Conservation (phyloP, 2,329 filamentous ascomycete species). For the Chaetomiaceae sp. region DNA sequence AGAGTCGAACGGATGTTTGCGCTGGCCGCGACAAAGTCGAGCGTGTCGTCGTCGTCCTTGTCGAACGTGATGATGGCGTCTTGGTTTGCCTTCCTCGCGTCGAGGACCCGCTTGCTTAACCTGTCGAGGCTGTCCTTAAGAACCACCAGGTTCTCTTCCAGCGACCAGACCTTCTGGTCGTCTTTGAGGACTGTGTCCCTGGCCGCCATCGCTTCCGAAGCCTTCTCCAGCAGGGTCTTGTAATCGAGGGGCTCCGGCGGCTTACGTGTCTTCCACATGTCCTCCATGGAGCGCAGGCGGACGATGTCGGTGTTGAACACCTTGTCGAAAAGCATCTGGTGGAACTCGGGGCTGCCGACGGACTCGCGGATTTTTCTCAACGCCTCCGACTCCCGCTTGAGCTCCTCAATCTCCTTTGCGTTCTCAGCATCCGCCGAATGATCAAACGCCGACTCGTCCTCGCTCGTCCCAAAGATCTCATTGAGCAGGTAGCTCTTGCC, state of each 20-base stretch:
- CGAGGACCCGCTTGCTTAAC: constrained; percentile 67
- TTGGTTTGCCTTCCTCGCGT: constrained; percentile 52
- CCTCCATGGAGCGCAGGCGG: constrained; percentile 78
- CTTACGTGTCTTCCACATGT: constrained; percentile 88
- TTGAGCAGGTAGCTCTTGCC: constrained; percentile 94
- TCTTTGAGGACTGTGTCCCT: constrained; percentile 55
- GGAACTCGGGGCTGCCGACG: constrained; percentile 73
- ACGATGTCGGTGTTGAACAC: constrained; percentile 84
- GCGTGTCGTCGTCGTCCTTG: constrained; percentile 91
- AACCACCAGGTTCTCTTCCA: constrained; percentile 77
- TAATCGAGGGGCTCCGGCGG: constrained; percentile 72
- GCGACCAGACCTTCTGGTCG: constrained; percentile 75
- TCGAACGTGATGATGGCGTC: constrained; percentile 78
- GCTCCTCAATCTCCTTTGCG: constrained; percentile 77
- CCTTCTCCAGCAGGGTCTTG: constrained; percentile 52
- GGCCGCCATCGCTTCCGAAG: constrained; percentile 42
- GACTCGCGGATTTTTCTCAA: constrained; percentile 77
- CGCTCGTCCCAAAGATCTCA: constrained; percentile 88
- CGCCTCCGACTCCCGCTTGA: constrained; percentile 78
- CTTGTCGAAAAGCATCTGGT: constrained; percentile 81
- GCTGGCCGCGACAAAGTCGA: constrained; percentile 89
- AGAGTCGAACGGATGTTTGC: constrained; percentile 84
- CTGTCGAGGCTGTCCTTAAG: constrained; percentile 80
- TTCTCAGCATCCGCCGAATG: constrained; percentile 78
- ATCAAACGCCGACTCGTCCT: constrained; percentile 80